phyloP scores from a whole-genome alignment of 192 early-diverging fungal genomes.

The Endogone sp. region DNA sequence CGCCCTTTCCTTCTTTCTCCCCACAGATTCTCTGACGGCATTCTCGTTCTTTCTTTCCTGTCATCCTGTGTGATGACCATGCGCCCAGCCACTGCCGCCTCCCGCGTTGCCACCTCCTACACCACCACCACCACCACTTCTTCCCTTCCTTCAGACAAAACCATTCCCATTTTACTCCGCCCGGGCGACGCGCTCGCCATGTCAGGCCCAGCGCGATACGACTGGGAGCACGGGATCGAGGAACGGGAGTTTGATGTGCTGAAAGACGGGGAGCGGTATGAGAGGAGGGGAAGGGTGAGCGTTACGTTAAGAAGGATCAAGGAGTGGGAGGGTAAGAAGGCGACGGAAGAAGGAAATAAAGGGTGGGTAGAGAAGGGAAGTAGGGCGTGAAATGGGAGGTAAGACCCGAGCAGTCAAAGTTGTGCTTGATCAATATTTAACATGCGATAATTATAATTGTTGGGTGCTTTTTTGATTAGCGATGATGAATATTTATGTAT shows the following conservation, averaged over 20 bases:
- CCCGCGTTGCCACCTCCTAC: not conserved
- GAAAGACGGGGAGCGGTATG: slow-evolving; percentile 12
- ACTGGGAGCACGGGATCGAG: slow-evolving; percentile 48
- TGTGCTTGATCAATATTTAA: no score
- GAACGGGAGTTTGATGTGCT: slow-evolving; percentile 27
- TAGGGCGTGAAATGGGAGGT: no score
- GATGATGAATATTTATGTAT: no score
- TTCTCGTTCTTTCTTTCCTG: slow-evolving; percentile 40
- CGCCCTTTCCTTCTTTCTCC: not conserved
- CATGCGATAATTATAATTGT: no score
- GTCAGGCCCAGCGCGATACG: slow-evolving; percentile 35
- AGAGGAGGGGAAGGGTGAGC: slow-evolving; percentile 40
- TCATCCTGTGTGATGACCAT: slow-evolving; percentile 48
- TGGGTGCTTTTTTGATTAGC: no score
- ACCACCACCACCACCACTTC: not conserved
- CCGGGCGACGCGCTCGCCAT: slow-evolving; percentile 39
- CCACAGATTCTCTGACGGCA: slow-evolving; percentile 48
- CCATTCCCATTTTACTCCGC: slow-evolving; percentile 24
- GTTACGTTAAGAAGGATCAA: slow-evolving; percentile 36
- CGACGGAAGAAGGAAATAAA: not conserved
- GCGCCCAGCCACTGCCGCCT: slow-evolving; percentile 24
- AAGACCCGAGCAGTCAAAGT: no score
- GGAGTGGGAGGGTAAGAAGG: not conserved
- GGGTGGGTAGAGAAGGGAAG: not conserved
- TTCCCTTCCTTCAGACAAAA: not conserved